Evolutionary conservation across 129 eudicot species (phyloP), one percentile per base, ranked within the genome.

Genomic region (Flaveria brownii): DNA sequence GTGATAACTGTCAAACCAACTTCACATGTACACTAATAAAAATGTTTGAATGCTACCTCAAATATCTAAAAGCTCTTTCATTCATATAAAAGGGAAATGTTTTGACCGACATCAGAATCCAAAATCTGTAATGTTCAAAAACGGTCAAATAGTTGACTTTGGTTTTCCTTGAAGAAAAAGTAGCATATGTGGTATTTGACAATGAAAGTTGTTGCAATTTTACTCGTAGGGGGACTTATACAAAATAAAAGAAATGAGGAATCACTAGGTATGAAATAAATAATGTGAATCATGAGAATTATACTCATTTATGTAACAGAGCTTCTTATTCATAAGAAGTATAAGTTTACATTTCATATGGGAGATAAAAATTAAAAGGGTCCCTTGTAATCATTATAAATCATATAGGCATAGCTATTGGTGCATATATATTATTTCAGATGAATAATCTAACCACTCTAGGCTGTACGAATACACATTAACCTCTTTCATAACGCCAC

Each of bases 391-490:
- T 46, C 49, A 75, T 18, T n/a, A 46, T 62, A 10, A 41, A 62
- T 63, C 61, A 28, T 75, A 63, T 47, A 28, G 51, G 72, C 10
- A 64, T 75, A 30, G 26, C 9, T 47, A 46, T 74, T 33, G 33
- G 62, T 76, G 64, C 51, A 62, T 76, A 62, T 46, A 63, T 57
- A 75, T 64, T 63, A 28, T 43, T 75, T 28, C 17, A 49, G 78
- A 43, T 42, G 57, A 74, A 25, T 68, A 74, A 61, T 23, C 45
- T 45, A 28, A 75, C 30, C 79, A 62, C 79, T 74, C 16, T 22
- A 59, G 26, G 23, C 65, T 64, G 71, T 26, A 15, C 18, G 71
- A 63, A 23, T 74, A 45, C 67, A 50, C 64, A 33, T 51, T 49
- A 49, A 76, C 50, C 51, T 51, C 63, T 45, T 75, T 46, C 78